Percentiles rank a stretch among this genome's conserved stretches.
phyloP scores from a whole-genome alignment of 2,329 filamentous ascomycete species.

The Colletotrichum paranaense region DNA sequence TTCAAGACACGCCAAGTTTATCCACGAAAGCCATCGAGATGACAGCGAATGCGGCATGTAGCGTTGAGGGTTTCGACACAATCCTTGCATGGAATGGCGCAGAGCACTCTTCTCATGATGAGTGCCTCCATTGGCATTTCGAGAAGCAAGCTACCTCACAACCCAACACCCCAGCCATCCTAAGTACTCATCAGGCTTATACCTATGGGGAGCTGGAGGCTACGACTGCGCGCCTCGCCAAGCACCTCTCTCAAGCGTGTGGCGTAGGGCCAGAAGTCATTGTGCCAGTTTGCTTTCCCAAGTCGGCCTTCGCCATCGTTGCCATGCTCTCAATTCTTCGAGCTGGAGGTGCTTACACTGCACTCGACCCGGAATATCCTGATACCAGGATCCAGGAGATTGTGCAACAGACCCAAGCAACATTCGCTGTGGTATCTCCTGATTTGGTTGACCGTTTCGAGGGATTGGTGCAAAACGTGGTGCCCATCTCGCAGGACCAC shows the following conservation, averaged over 20 bases:
- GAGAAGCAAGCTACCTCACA: background rate
- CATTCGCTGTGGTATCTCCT: background rate
- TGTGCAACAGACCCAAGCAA: slow-evolving; percentile 19
- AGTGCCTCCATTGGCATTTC: background rate
- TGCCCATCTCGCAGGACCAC: background rate
- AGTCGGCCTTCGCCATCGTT: slow-evolving; percentile 1
- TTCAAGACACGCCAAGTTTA: background rate
- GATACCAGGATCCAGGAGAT: slow-evolving; percentile 26
- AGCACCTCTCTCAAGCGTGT: background rate
- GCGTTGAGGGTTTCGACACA: too few species aligned
- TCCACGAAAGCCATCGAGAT: background rate
- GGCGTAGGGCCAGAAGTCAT: background rate
- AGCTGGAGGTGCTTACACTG: slow-evolving; percentile 9
- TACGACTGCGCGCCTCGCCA: background rate
- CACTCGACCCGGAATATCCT: slow-evolving; percentile 17
- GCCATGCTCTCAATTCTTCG: background rate
- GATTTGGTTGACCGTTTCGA: too few species aligned
- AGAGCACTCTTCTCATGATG: background rate
- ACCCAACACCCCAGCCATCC: background rate
- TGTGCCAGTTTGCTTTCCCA: background rate
- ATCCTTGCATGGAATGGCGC: background rate
- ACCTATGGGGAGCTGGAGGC: background rate
- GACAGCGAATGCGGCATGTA: too few species aligned
- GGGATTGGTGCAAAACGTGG: background rate
- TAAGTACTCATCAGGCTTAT: background rate